Conservation (phyloP, 2,329 filamentous ascomycete species). For the Aspergillus ibericus region DNA sequence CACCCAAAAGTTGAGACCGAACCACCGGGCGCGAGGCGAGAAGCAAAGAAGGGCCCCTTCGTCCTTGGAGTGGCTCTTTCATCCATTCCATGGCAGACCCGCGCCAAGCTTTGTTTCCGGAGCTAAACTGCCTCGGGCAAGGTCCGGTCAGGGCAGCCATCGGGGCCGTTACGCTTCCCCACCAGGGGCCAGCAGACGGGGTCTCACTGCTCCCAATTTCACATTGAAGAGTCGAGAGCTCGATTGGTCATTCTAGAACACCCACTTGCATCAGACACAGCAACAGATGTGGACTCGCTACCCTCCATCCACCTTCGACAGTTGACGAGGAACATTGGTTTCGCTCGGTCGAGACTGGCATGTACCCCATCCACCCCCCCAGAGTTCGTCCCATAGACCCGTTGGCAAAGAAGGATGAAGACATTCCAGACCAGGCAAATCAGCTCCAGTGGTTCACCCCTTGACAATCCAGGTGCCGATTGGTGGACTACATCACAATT, state of each 20-base stretch:
- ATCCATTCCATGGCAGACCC: conserved; percentile 6
- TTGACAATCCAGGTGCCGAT: background rate
- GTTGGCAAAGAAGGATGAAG: background rate
- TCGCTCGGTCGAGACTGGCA: conserved; percentile 11
- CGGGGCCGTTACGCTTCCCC: conserved; percentile 5
- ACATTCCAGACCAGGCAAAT: background rate
- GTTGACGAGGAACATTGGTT: background rate
- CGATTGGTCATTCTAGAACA: conserved; percentile 3
- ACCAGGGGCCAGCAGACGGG: background rate
- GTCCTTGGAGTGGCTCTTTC: conserved; percentile 4
- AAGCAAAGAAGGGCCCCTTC: background rate
- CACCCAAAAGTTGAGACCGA: background rate
- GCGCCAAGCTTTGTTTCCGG: conserved; percentile 21
- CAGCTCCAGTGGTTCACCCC: background rate
- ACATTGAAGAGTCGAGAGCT: background rate
- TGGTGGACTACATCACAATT: background rate
- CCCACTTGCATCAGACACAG: background rate
- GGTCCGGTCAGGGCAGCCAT: background rate
- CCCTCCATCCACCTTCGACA: background rate
- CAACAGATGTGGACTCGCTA: background rate
- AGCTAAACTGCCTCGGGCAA: background rate
- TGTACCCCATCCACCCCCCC: conserved; percentile 1
- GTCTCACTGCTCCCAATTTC: background rate
- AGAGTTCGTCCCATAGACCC: conserved; percentile 1
- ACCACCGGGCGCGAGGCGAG: background rate